Conservation (phyloP, 257 asterid species). For the Rauvolfia tetraphylla region DNA sequence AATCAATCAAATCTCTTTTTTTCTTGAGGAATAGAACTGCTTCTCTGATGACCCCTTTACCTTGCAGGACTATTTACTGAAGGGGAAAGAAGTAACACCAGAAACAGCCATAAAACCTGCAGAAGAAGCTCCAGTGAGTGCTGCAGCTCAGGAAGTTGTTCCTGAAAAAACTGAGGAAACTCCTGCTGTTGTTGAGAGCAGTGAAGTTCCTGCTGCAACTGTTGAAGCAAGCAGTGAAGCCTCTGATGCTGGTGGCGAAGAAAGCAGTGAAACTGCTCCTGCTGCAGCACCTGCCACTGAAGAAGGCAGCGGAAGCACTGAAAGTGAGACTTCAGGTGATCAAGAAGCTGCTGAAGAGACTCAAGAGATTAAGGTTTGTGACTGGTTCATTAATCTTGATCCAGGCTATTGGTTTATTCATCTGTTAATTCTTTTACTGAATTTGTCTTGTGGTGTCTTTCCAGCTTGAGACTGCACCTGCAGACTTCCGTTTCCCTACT, state of each 20-base stretch:
- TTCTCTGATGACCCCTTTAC: conserved; percentile 16
- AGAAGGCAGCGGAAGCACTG: neutral
- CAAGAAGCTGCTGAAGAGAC: conserved; percentile 58
- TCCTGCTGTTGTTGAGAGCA: conserved; percentile 43
- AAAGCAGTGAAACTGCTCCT: conserved; percentile 43
- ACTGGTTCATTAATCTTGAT: neutral
- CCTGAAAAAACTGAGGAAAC: conserved; percentile 37
- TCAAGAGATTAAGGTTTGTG: conserved; percentile 63
- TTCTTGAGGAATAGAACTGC: neutral
- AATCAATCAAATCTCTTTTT: no score
- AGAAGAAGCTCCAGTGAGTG: conserved; percentile 34
- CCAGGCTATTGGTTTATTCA: conserved; percentile 17
- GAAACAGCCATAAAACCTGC: conserved; percentile 30
- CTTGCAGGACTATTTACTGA: conserved; percentile 64
- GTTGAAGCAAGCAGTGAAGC: conserved; percentile 40
- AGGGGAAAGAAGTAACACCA: conserved; percentile 41
- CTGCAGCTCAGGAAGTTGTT: conserved; percentile 38
- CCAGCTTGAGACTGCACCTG: conserved; percentile 97
- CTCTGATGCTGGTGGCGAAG: conserved; percentile 36
- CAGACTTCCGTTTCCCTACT: conserved; percentile 95
- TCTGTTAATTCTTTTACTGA: neutral
- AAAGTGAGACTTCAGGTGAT: conserved; percentile 23
- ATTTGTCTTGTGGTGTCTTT: conserved; percentile 3
- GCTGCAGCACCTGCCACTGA: conserved; percentile 36
- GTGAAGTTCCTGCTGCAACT: conserved; percentile 42